Evolutionary conservation across 352 stramenopile species (phyloP), one percentile per base, ranked within the genome.

Genomic region (Globisporangium okanoganense): DNA sequence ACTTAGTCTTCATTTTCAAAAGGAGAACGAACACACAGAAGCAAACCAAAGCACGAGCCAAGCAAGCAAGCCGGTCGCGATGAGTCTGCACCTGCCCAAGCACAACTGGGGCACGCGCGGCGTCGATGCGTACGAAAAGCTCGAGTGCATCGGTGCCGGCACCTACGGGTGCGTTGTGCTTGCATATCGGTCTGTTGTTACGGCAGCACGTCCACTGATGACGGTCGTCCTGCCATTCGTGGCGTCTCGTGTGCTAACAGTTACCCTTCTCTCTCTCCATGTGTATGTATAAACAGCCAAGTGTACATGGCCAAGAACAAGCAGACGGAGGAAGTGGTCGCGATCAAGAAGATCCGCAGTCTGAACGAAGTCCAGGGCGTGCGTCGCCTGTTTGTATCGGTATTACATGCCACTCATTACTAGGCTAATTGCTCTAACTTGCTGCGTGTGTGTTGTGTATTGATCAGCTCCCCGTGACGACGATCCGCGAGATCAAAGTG

Each of bases 401-500:
- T 38, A 5, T 14, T 27, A 6, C n/a, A 24, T 18, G 5, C 14
- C 22, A 10, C n/a, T 49, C 6, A 12, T 5, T 9, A 2, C 43
- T 20, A 49, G 14, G n/a, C 2, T 27, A 10, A 1, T 16, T 27
- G 2, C 9, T 27, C 20, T 9, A 31, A 27, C n/a, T n/a, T 35
- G 27, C 5, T 13, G 4, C 13, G 24, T 22, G 55, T 2, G 5
- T 48, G 10, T 13, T 58, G 5, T 54, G 10, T 38, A 56, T 64
- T 16, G 56, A 56, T 33, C 52, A 97, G 86, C 76, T 99, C 13
- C 96, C 97, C 0, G 82, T 98, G 50, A 99, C 94, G 41, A 97
- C 97, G 16, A 97, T 99, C 65, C 89, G 97, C 13, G 97, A 99
- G 79, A 99, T 99, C 62, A 99, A 99, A 87, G 97, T 99, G 66